These are phyloP conservation scores for Boletus subparvulus DNA, from an alignment of 768 basidiomycete species.

Conservation along the genomic window DNA sequence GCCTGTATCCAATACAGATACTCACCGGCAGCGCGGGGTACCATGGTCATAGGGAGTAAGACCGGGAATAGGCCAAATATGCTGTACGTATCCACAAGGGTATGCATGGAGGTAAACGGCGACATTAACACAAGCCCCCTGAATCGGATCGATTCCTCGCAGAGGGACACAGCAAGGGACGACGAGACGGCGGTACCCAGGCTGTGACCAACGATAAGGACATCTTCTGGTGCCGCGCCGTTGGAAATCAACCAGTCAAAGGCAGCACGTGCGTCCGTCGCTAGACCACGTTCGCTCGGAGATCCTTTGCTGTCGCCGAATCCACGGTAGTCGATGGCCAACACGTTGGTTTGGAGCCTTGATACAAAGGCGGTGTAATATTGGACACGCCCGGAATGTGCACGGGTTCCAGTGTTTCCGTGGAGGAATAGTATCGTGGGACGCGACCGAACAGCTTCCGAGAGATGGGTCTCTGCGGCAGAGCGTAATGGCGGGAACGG, in stretches of 20 bases:
- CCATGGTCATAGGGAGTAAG: constrained; percentile 61
- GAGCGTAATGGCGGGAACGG: constrained; percentile 39
- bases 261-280: constrained; percentile 70
- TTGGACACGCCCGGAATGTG: constrained; percentile 61
- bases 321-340: constrained; percentile 90
- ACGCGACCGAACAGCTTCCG: constrained; percentile 50
- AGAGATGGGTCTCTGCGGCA: constrained; percentile 43
- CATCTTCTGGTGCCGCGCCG: constrained; percentile 55
- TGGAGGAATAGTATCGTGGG: constrained; percentile 93
- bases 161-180: constrained; percentile 47
- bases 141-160: constrained; percentile 41
- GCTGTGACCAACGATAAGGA: constrained; percentile 84
- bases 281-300: constrained; percentile 75
- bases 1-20: constrained; percentile 3
- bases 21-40: constrained; percentile 66
- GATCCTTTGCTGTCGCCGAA: constrained; percentile 83
- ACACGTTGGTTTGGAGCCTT: constrained; percentile 68
- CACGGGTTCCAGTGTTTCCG: constrained; percentile 85
- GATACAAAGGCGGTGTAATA: constrained; percentile 67
- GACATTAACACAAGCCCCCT: constrained; percentile 51
- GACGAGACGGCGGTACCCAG: constrained; percentile 81
- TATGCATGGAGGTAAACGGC: constrained; percentile 59
- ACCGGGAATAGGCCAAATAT: constrained; percentile 68
- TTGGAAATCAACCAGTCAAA: constrained; percentile 73
- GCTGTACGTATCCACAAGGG: constrained; percentile 65